Percentiles rank a stretch among this genome's conserved stretches.
Conservation (phyloP, 352 stramenopile genomes). For the Aphanomyces astaci region DNA sequence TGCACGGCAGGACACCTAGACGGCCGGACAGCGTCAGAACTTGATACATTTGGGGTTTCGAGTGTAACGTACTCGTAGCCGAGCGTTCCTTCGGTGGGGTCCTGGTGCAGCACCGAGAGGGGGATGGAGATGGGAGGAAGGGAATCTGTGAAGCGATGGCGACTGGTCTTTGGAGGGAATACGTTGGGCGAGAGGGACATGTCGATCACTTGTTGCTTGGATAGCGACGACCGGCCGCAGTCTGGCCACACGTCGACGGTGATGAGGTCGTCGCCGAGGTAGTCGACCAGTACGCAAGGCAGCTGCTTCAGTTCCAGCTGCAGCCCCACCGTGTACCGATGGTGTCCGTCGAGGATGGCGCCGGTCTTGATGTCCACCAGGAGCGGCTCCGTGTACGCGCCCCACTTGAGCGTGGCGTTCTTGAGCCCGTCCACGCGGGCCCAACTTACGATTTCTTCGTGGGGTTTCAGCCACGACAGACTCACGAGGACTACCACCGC, state of each 20-base stretch:
- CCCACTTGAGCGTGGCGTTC: constrained; percentile 19
- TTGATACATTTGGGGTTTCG: background rate
- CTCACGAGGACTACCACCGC: constrained; percentile 74
- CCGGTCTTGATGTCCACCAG: constrained; percentile 23
- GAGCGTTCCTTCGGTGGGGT: constrained; percentile 28
- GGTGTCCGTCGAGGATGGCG: constrained; percentile 23
- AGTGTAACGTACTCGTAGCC: constrained; percentile 16
- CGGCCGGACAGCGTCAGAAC: no score
- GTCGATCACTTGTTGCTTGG: constrained; percentile 20
- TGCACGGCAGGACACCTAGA: constrained; percentile 12
- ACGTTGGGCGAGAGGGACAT: constrained; percentile 23
- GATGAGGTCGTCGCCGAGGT: constrained; percentile 20
- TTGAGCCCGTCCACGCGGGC: constrained; percentile 15
- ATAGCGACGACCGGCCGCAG: constrained; percentile 2
- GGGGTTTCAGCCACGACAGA: constrained; percentile 32
- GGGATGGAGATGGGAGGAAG: constrained; percentile 76
- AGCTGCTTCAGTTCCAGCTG: constrained; percentile 21
- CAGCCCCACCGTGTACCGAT: constrained; percentile 24
- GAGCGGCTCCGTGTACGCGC: constrained; percentile 20
- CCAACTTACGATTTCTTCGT: constrained; percentile 24
- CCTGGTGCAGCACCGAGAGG: constrained; percentile 55
- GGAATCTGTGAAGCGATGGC: constrained; percentile 72
- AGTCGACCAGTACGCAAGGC: constrained; percentile 20
- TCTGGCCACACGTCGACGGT: constrained; percentile 23
- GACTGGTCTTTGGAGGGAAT: constrained; percentile 27